Percentiles rank a stretch among this genome's conserved stretches.
These are phyloP conservation scores for Phycomyces nitens DNA, from an alignment of 192 early-diverging fungal genomes.

Conservation along the genomic window DNA sequence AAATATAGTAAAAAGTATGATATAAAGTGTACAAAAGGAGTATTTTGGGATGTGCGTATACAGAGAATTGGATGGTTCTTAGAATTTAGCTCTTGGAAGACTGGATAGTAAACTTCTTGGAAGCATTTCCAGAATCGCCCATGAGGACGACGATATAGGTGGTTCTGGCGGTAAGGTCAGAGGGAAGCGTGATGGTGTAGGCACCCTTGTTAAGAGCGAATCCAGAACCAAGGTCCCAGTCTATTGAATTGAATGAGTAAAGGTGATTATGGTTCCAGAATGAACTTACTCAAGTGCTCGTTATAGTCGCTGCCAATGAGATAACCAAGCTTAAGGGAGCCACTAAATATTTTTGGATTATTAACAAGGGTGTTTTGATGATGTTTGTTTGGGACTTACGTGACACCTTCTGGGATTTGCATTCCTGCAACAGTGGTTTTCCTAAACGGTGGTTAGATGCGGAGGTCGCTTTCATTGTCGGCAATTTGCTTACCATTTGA, in stretches of 20 bases:
- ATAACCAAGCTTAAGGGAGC: constrained; percentile 22
- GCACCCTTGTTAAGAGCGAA: constrained; percentile 19
- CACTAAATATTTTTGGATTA: neutral
- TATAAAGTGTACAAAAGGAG: no score
- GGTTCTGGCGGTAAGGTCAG: constrained; percentile 3
- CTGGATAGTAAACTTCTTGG: constrained; percentile 14
- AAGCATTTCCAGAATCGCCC: constrained; percentile 30
- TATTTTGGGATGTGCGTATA: no score
- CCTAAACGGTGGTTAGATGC: constrained; percentile 1
- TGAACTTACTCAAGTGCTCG: constrained; percentile 23
- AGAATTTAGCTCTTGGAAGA: neutral
- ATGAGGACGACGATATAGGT: constrained; percentile 27
- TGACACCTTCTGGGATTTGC: constrained; percentile 19
- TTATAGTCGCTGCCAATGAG: constrained; percentile 10
- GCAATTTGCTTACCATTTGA: constrained; percentile 10
- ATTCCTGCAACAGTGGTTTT: constrained; percentile 1
- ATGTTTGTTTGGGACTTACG: neutral
- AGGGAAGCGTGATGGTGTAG: constrained; percentile 12
- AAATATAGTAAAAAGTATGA: no score
- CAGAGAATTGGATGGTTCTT: no score
- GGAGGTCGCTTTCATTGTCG: no score
- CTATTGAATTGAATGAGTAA: neutral
- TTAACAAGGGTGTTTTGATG: neutral
- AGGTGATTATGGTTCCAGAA: no score
- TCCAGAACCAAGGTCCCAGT: constrained; percentile 8